Conservation (phyloP, 805 yeast genomes). For the Zygoascus biomembranicola region DNA sequence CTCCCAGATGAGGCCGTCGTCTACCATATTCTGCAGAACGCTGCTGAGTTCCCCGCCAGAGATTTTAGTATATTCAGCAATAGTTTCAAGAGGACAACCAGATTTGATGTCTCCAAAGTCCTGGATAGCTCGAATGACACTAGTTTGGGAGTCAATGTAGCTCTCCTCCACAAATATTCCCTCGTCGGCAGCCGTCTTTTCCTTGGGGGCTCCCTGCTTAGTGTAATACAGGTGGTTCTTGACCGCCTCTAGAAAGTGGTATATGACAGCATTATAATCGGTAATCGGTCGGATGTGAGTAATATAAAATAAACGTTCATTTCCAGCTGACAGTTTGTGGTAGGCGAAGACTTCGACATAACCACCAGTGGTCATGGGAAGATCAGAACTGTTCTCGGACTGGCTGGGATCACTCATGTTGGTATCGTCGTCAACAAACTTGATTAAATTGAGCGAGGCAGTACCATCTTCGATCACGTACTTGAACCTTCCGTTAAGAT, state of each 20-base stretch:
- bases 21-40: background rate
- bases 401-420: constrained; percentile 22
- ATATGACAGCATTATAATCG: constrained; percentile 53
- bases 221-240: constrained; percentile 6
- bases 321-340: constrained; percentile 38
- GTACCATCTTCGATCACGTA: constrained; percentile 62
- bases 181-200: constrained; percentile 1
- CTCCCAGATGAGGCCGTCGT: background rate
- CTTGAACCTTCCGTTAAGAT: constrained; percentile 34
- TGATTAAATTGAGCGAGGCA: constrained; percentile 42
- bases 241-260: constrained; percentile 54
- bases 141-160: background rate
- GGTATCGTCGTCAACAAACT: constrained; percentile 33
- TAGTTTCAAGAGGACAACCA: background rate
- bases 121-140: background rate
- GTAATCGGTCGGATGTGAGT: constrained; percentile 40
- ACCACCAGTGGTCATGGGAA: constrained; percentile 29
- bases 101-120: background rate
- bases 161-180: constrained; percentile 6
- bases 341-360: constrained; percentile 46
- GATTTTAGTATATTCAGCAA: background rate
- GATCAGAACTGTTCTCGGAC: constrained; percentile 25
- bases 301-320: constrained; percentile 42
- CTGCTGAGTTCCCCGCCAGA: background rate
- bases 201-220: background rate